phyloP scores from a whole-genome alignment of 768 basidiomycete genomes.

The Brasilioporus rufonigricans region DNA sequence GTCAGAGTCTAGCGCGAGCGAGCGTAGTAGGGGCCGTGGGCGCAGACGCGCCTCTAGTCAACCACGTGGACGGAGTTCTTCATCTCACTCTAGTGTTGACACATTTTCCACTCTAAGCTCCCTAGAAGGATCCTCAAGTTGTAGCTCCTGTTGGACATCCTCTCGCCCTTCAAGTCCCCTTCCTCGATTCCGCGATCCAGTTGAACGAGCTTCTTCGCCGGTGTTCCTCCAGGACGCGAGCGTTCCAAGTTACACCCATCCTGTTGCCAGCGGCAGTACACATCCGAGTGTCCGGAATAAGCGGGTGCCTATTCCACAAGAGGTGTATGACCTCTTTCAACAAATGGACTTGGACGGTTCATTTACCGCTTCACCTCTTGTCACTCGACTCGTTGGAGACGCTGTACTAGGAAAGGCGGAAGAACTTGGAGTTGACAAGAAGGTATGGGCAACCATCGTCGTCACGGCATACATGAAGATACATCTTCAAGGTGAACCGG shows the following conservation, averaged over 20 bases:
- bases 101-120: slow-evolving; percentile 52
- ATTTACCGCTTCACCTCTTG: slow-evolving; percentile 34
- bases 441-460: slow-evolving; percentile 49
- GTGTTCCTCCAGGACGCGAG: slow-evolving; percentile 9
- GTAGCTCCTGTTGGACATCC: slow-evolving; percentile 35
- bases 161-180: slow-evolving; percentile 23
- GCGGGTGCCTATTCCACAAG: slow-evolving; percentile 15
- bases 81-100: slow-evolving; percentile 29
- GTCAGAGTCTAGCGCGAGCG: slow-evolving; percentile 13
- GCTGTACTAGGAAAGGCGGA: slow-evolving; percentile 31
- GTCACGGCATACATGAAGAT: slow-evolving; percentile 45
- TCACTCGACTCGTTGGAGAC: slow-evolving; percentile 38
- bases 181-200: slow-evolving; percentile 25
- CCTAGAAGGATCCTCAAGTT: slow-evolving; percentile 33
- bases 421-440: slow-evolving; percentile 31
- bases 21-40: slow-evolving; percentile 3
- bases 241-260: background rate
- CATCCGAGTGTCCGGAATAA: background rate
- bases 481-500: slow-evolving; percentile 34
- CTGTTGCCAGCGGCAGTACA: background rate
- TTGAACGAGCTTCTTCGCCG: slow-evolving; percentile 36
- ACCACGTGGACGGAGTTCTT: slow-evolving; percentile 4
- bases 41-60: background rate
- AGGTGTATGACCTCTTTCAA: slow-evolving; percentile 37
- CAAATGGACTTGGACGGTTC: slow-evolving; percentile 49